Evolutionary conservation across 2,329 filamentous ascomycete genomes (phyloP).

Genomic region (Alternaria arbusti): DNA sequence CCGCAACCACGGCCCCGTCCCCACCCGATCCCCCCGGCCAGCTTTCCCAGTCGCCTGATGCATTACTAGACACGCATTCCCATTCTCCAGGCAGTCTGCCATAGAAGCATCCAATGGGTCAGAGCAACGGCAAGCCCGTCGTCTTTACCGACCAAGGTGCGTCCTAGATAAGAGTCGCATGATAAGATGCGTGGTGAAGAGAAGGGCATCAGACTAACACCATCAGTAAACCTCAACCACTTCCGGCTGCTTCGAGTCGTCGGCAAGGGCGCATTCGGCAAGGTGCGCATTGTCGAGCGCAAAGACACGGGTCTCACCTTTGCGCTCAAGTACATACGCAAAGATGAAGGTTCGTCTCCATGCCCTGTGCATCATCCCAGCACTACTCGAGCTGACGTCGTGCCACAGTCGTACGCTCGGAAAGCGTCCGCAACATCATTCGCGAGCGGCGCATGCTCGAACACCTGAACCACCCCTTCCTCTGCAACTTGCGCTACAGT

Average conservation of each 20-base stretch:
- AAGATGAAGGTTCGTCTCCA: constrained; percentile 83
- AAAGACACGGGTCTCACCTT: constrained; percentile 95
- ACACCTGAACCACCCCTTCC: constrained; percentile 95
- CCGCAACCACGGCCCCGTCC: constrained; percentile 11
- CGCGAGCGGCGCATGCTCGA: constrained; percentile 97
- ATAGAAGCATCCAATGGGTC: constrained; percentile 72
- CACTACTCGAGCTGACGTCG: constrained; percentile 30
- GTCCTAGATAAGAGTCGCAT: too few species aligned
- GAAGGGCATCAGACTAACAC: constrained; percentile 15
- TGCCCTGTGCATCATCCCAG: constrained; percentile 1
- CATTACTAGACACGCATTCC: constrained; percentile 26
- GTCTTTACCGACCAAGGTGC: constrained; percentile 91
- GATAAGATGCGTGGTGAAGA: too few species aligned
- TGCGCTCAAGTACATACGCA: constrained; percentile 96
- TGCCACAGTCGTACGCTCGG: constrained; percentile 84
- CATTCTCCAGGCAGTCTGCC: constrained; percentile 27
- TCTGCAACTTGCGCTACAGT: constrained; percentile 97
- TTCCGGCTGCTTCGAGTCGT: constrained; percentile 95
- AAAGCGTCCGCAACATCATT: constrained; percentile 98
- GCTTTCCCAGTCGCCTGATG: constrained; percentile 25
- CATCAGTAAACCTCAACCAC: constrained; percentile 90
- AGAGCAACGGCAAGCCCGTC: constrained; percentile 92
- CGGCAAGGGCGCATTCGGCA: constrained; percentile 96
- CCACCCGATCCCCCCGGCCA: not conserved
- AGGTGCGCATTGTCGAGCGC: constrained; percentile 96